Base-by-base conservation (phyloP, 1,139 yeast species). In the Pneumocystis jirovecii region DNA sequence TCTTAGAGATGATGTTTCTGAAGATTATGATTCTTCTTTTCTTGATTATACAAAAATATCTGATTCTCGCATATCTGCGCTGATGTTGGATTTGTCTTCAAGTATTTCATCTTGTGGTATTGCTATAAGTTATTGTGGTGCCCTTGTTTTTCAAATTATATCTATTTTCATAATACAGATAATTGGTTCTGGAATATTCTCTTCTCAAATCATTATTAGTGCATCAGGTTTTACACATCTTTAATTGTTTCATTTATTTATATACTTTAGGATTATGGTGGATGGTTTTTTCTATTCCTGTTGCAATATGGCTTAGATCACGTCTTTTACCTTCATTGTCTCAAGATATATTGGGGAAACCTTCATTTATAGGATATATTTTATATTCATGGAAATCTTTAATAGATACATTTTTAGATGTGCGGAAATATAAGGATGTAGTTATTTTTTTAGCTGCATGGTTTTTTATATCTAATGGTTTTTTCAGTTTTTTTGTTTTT, bases 201-300 rank as follows among this genome's bases (percentile, higher is more conserved):
- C 61, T 39, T 60, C n/a, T 39, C 61, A 60, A 31, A 39, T 39
- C 10, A 42, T 42, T 39, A 25, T 60, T 31, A 21, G 34, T 19
- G 57, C 57, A 25, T 25, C 57, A 50, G 57, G 57, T 50, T 12
- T 25, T 72, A 76, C 1, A 73, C 79, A 5, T 73, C 74, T 29
- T 80, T 15, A n/a, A 25, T 82, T n/a, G 76, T 85, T 2, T 83
- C 83, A 68, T 71, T 80, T 39, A 87, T 86, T 0, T 79, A 85
- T 31, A 76, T 81, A 21, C 72, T 82, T 86, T 85, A 25, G 90
- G 90, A 0, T 19, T 81, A 1, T 86, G 90, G 89, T 86, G 91
- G 91, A 72, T 84, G 12, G 67, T 81, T 1, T 85, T 85, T 76
- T 88, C 85, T 70, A 65, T 83, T 2, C 89, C 89, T 1, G 78